Conservation (phyloP, 2,329 filamentous ascomycete species). For the Pseudocercospora pini-densiflorae region DNA sequence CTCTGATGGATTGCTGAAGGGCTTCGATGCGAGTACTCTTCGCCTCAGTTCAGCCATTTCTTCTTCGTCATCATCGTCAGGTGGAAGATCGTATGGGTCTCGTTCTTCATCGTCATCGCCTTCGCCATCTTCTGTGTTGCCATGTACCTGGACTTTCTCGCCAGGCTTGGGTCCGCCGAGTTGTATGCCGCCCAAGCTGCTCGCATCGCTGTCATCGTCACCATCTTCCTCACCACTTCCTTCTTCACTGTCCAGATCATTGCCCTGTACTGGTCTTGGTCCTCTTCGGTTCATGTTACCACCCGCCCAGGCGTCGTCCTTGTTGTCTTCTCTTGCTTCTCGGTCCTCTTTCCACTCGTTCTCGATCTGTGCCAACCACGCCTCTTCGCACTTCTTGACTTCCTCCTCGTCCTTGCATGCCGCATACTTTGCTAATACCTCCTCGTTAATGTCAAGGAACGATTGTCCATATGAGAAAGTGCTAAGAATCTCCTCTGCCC, state of each 20-base stretch:
- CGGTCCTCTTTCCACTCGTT: conserved; percentile 84
- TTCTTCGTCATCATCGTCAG: conserved; percentile 77
- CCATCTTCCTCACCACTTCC: conserved; percentile 48
- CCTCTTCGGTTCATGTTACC: conserved; percentile 80
- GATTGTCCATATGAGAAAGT: conserved; percentile 87
- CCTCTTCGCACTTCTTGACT: conserved; percentile 81
- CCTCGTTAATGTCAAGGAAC: conserved; percentile 89
- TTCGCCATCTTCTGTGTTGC: conserved; percentile 48
- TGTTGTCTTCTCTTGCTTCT: conserved; percentile 62
- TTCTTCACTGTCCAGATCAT: conserved; percentile 49
- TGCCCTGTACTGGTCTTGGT: conserved; percentile 58
- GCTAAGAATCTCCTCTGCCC: conserved; percentile 81
- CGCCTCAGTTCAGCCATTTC: conserved; percentile 92
- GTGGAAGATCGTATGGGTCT: conserved; percentile 77
- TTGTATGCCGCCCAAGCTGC: conserved; percentile 41
- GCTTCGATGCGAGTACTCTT: conserved; percentile 88
- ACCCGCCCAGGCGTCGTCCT: conserved; percentile 82
- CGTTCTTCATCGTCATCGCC: conserved; percentile 55
- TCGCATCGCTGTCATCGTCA: conserved; percentile 46
- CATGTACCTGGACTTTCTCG: conserved; percentile 48
- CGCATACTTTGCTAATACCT: conserved; percentile 81
- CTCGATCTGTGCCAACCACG: conserved; percentile 89
- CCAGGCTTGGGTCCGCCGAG: conserved; percentile 54
- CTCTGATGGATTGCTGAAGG: conserved; percentile 67
- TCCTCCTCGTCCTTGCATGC: conserved; percentile 79